Conservation (phyloP, 2,329 filamentous ascomycete genomes). For the Claviceps africana region DNA sequence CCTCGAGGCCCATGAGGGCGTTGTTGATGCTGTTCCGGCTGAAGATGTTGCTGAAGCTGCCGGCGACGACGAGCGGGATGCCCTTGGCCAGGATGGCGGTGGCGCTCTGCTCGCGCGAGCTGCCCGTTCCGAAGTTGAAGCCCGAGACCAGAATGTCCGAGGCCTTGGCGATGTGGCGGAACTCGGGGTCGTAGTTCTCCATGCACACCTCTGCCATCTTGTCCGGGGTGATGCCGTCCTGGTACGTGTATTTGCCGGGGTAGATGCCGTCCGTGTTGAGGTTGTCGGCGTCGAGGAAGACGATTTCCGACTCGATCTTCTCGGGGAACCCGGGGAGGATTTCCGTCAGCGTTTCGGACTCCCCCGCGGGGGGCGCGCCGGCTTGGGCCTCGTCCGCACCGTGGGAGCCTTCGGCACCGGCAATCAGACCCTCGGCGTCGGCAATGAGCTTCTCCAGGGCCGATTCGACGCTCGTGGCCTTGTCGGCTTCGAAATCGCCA, state of each 20-base stretch:
- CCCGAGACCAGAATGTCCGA: slow-evolving; percentile 75
- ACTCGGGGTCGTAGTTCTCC: slow-evolving; percentile 78
- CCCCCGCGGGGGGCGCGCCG: not conserved
- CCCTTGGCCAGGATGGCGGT: slow-evolving; percentile 72
- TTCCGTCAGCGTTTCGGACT: slow-evolving; percentile 6
- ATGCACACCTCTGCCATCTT: slow-evolving; percentile 85
- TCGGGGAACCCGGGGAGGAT: slow-evolving; percentile 5
- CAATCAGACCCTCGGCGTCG: slow-evolving; percentile 51
- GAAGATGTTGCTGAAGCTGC: slow-evolving; percentile 78
- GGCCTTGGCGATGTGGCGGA: slow-evolving; percentile 46
- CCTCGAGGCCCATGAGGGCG: slow-evolving; percentile 57
- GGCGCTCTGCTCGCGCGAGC: slow-evolving; percentile 59
- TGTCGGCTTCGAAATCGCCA: slow-evolving; percentile 37
- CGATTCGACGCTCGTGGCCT: slow-evolving; percentile 44
- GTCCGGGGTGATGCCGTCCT: slow-evolving; percentile 62
- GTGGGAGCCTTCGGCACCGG: slow-evolving; percentile 35
- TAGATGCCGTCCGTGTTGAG: slow-evolving; percentile 1
- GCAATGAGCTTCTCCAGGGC: slow-evolving; percentile 58
- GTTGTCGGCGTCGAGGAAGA: not conserved
- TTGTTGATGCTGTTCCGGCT: slow-evolving; percentile 68
- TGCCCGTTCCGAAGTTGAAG: slow-evolving; percentile 78
- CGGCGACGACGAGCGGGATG: slow-evolving; percentile 67
- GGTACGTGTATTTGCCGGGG: slow-evolving; percentile 70
- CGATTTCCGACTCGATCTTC: not conserved
- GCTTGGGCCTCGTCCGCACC: not conserved